Evolutionary conservation across 2,329 filamentous ascomycete species (phyloP), one percentile per base, ranked within the genome.

Genomic region (Tolypocladium amazonense): DNA sequence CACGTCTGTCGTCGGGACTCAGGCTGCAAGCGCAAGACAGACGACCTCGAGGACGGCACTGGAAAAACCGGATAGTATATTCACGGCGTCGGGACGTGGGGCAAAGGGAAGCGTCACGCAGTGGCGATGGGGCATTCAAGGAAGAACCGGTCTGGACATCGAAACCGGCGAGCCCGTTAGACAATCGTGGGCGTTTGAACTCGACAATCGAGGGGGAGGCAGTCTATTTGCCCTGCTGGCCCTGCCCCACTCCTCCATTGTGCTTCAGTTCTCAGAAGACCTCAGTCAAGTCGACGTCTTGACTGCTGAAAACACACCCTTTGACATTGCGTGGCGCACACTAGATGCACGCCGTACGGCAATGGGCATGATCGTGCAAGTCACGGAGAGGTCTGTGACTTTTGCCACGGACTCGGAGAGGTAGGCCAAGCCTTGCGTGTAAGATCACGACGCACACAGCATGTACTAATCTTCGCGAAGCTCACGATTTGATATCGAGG

Each of bases 111-210:
- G 81, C 9, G 75, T 93, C 30, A 83, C 84, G 3, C 88, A 93
- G 67, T 78, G 90, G 62, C 82, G 88, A 62, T 79, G 85, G 70
- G 89, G 90, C 4, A 74, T 90, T 35, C 84, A 88, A 66, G 89
- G 88, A 23, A 84, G 81, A 59, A 83, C 90, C 64, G 84, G 82
- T 1, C 66, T 84, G 6, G 81, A 85, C 27, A 74, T 85, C 14
- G 79, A 82, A 27, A 80, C 77, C 52, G 74, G 73, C 9, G 73
- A 75, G 8, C 75, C 77, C 2, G 76, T 84, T 38, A 79, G 76
- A 57, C 75, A 79, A 56, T 79, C 77, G 20, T 87, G 84, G 83
- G 73, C 79, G 15, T 76, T 87, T 38, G 71, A 65, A 9, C 60
- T 66, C 12, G 63, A 69, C 6, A 59, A 61, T 11, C 56, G 63